Conservation (phyloP, 139 green algal species). For the Picochlorum sp. region DNA sequence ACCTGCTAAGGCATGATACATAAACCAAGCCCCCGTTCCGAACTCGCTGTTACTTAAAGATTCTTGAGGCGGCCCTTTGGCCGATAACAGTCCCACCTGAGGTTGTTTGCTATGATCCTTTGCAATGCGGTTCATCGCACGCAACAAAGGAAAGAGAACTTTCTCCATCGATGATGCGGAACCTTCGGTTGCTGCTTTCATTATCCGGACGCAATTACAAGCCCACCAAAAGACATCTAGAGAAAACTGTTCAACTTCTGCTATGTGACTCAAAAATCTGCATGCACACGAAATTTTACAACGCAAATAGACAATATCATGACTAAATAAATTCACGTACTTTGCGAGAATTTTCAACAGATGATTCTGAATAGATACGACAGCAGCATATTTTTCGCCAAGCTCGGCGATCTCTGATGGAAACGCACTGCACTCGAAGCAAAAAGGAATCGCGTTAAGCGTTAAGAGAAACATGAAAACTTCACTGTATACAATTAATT, state of each 20-base stretch:
- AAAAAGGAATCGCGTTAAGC: no score
- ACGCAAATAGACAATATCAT: background rate
- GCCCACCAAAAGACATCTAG: background rate
- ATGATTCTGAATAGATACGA: background rate
- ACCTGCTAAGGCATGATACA: slow-evolving; percentile 34
- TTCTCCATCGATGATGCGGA: slow-evolving; percentile 21
- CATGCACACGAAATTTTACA: background rate
- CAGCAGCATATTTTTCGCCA: background rate
- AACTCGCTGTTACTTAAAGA: slow-evolving; percentile 39
- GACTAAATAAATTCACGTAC: background rate
- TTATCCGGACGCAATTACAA: slow-evolving; percentile 18
- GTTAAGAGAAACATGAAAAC: no score
- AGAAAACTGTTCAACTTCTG: background rate
- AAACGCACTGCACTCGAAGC: no score
- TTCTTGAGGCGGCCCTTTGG: slow-evolving; percentile 5
- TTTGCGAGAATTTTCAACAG: background rate
- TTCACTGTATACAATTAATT: no score
- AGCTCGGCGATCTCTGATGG: background rate
- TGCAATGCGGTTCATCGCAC: slow-evolving; percentile 41
- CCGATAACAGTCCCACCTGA: slow-evolving; percentile 6
- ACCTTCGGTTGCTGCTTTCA: slow-evolving; percentile 13
- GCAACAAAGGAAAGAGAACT: slow-evolving; percentile 46
- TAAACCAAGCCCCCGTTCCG: slow-evolving; percentile 54
- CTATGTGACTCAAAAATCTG: slow-evolving; percentile 1
- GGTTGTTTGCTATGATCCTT: slow-evolving; percentile 40